Conservation (phyloP, 2,329 filamentous ascomycete genomes). For the Stachybotrys echinatus region DNA sequence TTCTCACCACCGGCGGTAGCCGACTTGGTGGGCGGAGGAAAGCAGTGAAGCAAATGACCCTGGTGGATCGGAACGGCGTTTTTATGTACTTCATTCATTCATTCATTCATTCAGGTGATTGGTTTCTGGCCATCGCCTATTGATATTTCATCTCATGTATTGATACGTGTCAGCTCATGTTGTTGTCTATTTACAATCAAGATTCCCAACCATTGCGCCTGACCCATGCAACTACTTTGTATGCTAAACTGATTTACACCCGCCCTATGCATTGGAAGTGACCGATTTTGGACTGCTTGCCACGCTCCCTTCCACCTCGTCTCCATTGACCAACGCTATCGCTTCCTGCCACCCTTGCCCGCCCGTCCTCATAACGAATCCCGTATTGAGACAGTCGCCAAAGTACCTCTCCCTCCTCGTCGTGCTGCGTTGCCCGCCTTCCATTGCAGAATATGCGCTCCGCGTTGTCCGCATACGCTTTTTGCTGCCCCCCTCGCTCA, state of each 20-base stretch:
- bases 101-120: too few species aligned
- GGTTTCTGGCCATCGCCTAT: too few species aligned
- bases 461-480: conserved; percentile 65
- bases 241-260: too few species aligned
- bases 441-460: conserved; percentile 69
- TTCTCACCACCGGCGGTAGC: not conserved
- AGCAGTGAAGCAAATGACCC: too few species aligned
- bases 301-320: conserved; percentile 1
- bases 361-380: conserved; percentile 61
- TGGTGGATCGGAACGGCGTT: too few species aligned
- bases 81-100: too few species aligned
- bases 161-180: too few species aligned
- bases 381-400: conserved; percentile 51
- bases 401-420: conserved; percentile 73
- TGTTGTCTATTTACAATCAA: too few species aligned
- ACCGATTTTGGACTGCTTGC: not conserved
- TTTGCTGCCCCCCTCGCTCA: conserved; percentile 49
- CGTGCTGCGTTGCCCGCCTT: conserved; percentile 63
- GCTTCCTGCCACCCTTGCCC: conserved; percentile 32
- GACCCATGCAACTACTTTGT: not conserved
- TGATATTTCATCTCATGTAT: too few species aligned
- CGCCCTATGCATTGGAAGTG: not conserved
- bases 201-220: not conserved
- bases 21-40: too few species aligned
- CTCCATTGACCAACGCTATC: conserved; percentile 8